Conservation (phyloP, 176 grass and related monocot genomes). For the Saccharum officinarum region DNA sequence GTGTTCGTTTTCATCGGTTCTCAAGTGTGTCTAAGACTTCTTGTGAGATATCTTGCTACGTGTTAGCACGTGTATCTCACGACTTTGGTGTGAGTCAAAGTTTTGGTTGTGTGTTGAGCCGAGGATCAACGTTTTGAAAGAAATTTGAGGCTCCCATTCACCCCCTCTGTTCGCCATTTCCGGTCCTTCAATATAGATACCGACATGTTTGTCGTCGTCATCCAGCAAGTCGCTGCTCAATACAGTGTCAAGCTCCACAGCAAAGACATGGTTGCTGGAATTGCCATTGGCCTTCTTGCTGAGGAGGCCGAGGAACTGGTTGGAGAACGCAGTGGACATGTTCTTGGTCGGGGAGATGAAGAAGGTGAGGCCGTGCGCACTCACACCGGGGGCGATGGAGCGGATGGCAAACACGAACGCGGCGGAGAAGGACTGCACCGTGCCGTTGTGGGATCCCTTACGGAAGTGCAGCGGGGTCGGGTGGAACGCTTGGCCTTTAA, state of each 20-base stretch:
- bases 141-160: no score
- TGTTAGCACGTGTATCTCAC: no score
- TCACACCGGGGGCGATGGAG: background rate
- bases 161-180: no score
- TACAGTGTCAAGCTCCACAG: background rate
- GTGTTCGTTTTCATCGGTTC: no score
- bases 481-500: conserved; percentile 15
- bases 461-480: background rate
- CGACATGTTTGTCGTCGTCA: no score
- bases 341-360: conserved; percentile 22
- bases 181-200: no score
- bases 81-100: no score
- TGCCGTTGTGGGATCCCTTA: background rate
- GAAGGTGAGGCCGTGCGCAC: conserved; percentile 37
- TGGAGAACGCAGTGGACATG: background rate
- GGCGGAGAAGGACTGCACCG: background rate
- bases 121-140: no score
- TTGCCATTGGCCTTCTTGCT: background rate
- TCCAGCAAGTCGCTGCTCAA: background rate
- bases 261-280: background rate
- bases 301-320: conserved; percentile 5
- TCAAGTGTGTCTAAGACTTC: no score
- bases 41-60: no score
- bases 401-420: conserved; percentile 40
- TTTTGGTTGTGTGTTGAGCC: no score